phyloP scores from a whole-genome alignment of 768 basidiomycete species.

The Podaxis carcinomalis region DNA sequence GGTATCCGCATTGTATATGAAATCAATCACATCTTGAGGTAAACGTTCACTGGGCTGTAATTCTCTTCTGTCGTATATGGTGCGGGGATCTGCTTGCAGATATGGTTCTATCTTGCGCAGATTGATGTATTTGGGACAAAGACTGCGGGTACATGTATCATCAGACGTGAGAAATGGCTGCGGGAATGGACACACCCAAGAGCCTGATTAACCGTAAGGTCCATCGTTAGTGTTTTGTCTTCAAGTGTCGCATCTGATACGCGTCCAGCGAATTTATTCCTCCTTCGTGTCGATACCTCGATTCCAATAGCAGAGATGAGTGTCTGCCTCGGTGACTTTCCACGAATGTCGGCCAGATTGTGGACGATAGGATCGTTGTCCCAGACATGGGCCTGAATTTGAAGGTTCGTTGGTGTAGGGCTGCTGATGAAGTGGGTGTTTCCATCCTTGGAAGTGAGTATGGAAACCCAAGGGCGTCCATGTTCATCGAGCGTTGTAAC shows the following conservation, averaged over 20 bases:
- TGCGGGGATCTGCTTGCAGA: conserved; percentile 31
- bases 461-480: conserved; percentile 56
- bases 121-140: conserved; percentile 70
- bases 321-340: conserved; percentile 13
- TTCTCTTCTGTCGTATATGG: conserved; percentile 29
- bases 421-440: conserved; percentile 38
- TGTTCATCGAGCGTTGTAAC: conserved; percentile 46
- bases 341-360: conserved; percentile 23
- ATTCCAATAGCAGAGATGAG: conserved; percentile 57
- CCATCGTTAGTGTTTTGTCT: conserved; percentile 20
- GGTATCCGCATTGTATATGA: conserved; percentile 47
- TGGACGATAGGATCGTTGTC: conserved; percentile 50
- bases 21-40: conserved; percentile 42
- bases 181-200: conserved; percentile 40
- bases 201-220: conserved; percentile 47
- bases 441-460: conserved; percentile 43
- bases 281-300: conserved; percentile 50
- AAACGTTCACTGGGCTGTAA: conserved; percentile 35
- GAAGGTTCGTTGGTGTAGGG: conserved; percentile 27
- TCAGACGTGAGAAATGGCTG: background rate
- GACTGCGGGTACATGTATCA: conserved; percentile 28
- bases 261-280: conserved; percentile 60
- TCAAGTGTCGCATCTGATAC: conserved; percentile 21
- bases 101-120: conserved; percentile 44
- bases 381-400: conserved; percentile 41